Evolutionary conservation across 2,329 filamentous ascomycete species (phyloP).

Genomic region (Paecilomyces fulvus): DNA sequence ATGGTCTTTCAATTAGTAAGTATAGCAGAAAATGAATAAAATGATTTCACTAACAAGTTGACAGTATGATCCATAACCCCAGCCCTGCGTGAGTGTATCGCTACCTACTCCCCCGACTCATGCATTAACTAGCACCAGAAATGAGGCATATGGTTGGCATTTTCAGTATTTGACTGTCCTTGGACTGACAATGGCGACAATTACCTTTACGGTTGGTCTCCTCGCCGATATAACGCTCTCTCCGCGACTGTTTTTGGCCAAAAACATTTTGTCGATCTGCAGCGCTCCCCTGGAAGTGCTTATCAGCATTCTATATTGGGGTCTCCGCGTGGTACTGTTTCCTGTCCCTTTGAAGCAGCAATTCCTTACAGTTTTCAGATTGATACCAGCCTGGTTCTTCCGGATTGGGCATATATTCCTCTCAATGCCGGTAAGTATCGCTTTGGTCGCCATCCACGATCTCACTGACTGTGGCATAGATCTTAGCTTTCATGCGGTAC

Average conservation of each 20-base stretch:
- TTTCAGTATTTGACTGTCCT: constrained; percentile 58
- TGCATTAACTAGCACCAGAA: constrained; percentile 26
- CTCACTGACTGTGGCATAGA: constrained; percentile 19
- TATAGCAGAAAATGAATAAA: constrained; percentile 1
- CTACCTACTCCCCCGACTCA: not conserved
- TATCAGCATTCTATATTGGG: constrained; percentile 55
- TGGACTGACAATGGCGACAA: constrained; percentile 47
- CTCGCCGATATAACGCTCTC: constrained; percentile 49
- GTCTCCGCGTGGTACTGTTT: constrained; percentile 42
- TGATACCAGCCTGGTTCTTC: constrained; percentile 42
- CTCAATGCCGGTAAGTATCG: constrained; percentile 26
- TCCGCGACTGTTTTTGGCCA: constrained; percentile 44
- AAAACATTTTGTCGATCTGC: constrained; percentile 50
- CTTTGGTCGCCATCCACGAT: not conserved
- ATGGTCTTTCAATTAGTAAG: constrained; percentile 39
- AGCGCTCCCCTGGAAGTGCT: constrained; percentile 53
- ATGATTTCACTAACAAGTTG: not conserved
- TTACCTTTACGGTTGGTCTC: constrained; percentile 47
- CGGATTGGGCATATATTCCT: constrained; percentile 32
- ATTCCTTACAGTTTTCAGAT: constrained; percentile 20
- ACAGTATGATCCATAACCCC: constrained; percentile 35
- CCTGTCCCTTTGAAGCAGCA: not conserved
- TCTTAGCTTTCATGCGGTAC: constrained; percentile 43
- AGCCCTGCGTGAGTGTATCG: constrained; percentile 29
- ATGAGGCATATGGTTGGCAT: constrained; percentile 56